These are phyloP conservation scores for Nymphaea thermarum DNA, from an alignment of 164 flowering plant species.

Conservation along the genomic window DNA sequence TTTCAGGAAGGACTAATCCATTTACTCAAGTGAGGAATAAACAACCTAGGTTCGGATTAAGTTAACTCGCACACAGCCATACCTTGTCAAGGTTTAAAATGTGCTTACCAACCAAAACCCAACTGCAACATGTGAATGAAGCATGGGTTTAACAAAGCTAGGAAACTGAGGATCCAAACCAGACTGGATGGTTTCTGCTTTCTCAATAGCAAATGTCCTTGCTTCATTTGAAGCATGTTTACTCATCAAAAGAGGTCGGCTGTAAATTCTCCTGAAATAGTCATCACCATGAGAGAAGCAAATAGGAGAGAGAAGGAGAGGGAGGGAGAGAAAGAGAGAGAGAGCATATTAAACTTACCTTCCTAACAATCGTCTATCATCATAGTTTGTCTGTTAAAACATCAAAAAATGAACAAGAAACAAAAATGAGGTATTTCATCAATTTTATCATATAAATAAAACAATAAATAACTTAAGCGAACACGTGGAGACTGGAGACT, in stretches of 20 bases:
- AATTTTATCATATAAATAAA: no score
- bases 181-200: slow-evolving; percentile 29
- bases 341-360: slow-evolving; percentile 8
- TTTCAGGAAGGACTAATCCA: no score
- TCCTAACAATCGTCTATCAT: slow-evolving; percentile 8
- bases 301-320: not conserved
- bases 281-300: not conserved
- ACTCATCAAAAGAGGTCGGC: slow-evolving; percentile 26
- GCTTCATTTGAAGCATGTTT: slow-evolving; percentile 34
- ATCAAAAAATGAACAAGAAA: not conserved
- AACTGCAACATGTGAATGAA: slow-evolving; percentile 54
- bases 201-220: slow-evolving; percentile 26
- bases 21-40: not conserved
- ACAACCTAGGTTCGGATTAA: not conserved
- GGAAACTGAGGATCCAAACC: slow-evolving; percentile 32
- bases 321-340: not conserved
- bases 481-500: no score
- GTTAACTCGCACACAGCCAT: not conserved
- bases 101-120: slow-evolving; percentile 69
- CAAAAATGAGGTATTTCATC: not conserved
- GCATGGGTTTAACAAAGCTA: slow-evolving; percentile 58
- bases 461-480: no score
- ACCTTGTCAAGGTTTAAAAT: not conserved
- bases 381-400: slow-evolving; percentile 8
- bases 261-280: slow-evolving; percentile 5